phyloP scores from a whole-genome alignment of 495 filamentous ascomycete genomes.

The Xylaria cubensis region DNA sequence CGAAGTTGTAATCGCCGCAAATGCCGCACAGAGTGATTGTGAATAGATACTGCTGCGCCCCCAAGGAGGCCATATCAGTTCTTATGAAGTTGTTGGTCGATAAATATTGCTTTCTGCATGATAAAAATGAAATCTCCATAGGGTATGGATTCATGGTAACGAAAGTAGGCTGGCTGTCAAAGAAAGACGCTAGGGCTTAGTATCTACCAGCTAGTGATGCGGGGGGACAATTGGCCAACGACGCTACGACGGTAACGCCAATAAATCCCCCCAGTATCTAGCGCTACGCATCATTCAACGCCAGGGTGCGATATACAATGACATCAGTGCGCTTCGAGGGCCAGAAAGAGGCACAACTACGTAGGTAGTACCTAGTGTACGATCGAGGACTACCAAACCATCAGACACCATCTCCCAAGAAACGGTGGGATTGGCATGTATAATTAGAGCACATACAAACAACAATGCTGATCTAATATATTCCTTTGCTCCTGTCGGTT shows the following conservation, averaged over 20 bases:
- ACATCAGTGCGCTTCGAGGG: constrained; percentile 11
- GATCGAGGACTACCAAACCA: neutral
- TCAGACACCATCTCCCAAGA: neutral
- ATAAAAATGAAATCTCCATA: neutral
- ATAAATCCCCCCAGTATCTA: neutral
- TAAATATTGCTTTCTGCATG: neutral
- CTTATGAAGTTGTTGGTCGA: neutral
- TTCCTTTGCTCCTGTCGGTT: neutral
- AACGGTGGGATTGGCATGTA: neutral
- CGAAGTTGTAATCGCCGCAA: neutral
- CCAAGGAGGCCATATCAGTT: neutral
- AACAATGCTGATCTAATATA: neutral
- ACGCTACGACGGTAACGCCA: neutral
- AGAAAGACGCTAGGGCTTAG: neutral
- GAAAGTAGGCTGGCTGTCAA: neutral
- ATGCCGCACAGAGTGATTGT: neutral
- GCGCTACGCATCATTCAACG: neutral
- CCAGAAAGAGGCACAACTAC: constrained; percentile 12
- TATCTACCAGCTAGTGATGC: neutral
- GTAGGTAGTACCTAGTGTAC: neutral
- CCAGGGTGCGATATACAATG: constrained; percentile 5
- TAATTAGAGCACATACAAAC: neutral
- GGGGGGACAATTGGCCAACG: neutral
- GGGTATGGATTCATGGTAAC: no score
- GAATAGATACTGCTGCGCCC: neutral